Evolutionary conservation across 2,329 filamentous ascomycete genomes (phyloP), one percentile per base, ranked within the genome.

Genomic region (Claviceps sp.): DNA sequence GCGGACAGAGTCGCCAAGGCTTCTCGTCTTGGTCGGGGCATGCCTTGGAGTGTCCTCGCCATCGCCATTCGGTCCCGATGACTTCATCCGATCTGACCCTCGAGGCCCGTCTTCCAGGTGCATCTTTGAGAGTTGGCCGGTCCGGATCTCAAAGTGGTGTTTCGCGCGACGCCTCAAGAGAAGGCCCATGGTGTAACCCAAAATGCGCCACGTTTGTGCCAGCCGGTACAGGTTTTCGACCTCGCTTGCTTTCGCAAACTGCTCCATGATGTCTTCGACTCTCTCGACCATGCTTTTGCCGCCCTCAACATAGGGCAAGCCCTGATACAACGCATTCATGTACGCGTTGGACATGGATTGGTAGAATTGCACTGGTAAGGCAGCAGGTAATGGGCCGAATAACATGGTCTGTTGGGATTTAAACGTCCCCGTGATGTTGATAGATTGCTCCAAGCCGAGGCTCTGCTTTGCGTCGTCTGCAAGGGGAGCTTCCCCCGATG

Each of bases 321-420:
- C 68, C 6, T 62, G 62, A n/a, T 71, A 63, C 4, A 83, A 62
- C 0, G 71, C 73, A 51, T 79, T 72, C 1, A 84, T 65, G 57
- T 84, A 84, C 14, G 73, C 69, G 42, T 67, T 68, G 0, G 78
- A 72, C 2, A 83, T 70, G 55, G 78, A 79, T 50, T 76, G 71
- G 56, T 82, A 83, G 0, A 76, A 62, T 9, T 72, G 64, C 0
- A 71, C 68, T n/a, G 72, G 73, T 5, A 70, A 67, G 1, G 74
- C 69, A 2, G 76, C 70, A 1, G 80, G 80, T 2, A 78, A 65
- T 55, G 70, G 76, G 0, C 79, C 80, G 42, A 81, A 74, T 0
- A 79, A 77, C 78, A 83, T 83, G 16, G 78, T 70, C 58, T 84
- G 80, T 55, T 80, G 79, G 0, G 77, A 70, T 53, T 72, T 77